Conservation (phyloP, 2,329 filamentous ascomycete species). For the Phialophora chinensis region DNA sequence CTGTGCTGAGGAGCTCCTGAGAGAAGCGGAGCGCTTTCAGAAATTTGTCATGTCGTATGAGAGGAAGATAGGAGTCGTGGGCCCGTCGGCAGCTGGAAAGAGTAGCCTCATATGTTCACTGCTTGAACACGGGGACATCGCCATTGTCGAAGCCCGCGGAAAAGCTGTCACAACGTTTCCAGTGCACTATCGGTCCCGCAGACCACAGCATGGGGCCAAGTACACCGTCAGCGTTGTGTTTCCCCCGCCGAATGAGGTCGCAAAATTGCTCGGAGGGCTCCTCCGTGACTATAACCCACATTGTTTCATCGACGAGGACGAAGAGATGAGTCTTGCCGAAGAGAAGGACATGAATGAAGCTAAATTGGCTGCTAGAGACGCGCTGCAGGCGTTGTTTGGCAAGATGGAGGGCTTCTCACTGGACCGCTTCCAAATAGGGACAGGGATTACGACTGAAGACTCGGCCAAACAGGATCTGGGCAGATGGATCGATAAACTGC, state of each 20-base stretch:
- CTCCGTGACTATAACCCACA: not conserved
- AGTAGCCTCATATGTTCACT: not conserved
- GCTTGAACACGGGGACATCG: not conserved
- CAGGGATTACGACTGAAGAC: not conserved
- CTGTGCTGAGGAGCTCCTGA: not conserved
- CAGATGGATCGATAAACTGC: not conserved
- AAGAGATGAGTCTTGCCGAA: not conserved
- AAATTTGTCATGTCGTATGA: not conserved
- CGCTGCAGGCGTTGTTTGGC: not conserved
- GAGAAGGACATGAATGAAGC: not conserved
- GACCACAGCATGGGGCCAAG: not conserved
- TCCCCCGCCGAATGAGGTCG: not conserved
- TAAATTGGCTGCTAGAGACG: not conserved
- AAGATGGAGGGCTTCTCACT: not conserved
- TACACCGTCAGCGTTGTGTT: not conserved
- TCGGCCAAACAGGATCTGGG: not conserved
- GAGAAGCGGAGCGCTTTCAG: not conserved
- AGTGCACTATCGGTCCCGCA: not conserved
- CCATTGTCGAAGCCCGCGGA: not conserved
- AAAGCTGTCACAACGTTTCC: constrained; percentile 2
- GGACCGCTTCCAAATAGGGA: not conserved
- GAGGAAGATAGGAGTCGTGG: not conserved
- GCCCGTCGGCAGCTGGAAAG: not conserved
- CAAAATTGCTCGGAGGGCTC: not conserved
- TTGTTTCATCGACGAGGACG: not conserved